These are phyloP conservation scores for Staphylotrichum tortipilum DNA, from an alignment of 495 filamentous ascomycete species.

Conservation along the genomic window DNA sequence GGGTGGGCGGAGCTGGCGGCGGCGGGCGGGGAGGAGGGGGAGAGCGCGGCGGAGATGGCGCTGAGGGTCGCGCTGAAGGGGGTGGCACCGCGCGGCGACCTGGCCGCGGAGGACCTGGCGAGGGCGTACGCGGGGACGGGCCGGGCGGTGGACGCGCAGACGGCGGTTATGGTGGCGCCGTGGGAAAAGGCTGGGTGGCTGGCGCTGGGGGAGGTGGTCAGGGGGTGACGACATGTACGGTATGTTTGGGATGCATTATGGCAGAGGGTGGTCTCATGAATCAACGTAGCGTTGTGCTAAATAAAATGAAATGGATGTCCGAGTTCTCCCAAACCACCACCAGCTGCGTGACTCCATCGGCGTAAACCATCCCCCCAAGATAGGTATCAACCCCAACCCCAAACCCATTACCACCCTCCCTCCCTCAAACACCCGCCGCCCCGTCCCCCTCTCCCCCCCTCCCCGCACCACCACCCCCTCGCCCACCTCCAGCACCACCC, in stretches of 20 bases:
- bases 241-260: background rate
- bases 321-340: background rate
- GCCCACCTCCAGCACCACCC: too few relatives aligned
- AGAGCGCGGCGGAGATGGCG: slow-evolving; percentile 69
- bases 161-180: slow-evolving; percentile 70
- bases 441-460: too few relatives aligned
- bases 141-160: slow-evolving; percentile 61
- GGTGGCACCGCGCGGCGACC: slow-evolving; percentile 58
- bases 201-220: slow-evolving; percentile 26
- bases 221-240: background rate
- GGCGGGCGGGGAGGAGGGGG: slow-evolving; percentile 30
- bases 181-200: slow-evolving; percentile 64
- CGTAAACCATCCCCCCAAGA: too few relatives aligned
- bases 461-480: too few relatives aligned
- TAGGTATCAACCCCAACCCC: background rate
- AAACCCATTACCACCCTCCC: background rate
- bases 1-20: slow-evolving; percentile 70
- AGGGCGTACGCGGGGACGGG: slow-evolving; percentile 70
- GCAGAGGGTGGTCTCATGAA: background rate
- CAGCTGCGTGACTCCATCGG: too few relatives aligned
- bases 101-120: slow-evolving; percentile 62
- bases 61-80: slow-evolving; percentile 64
- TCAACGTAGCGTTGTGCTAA: background rate
- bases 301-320: slow-evolving; percentile 6
- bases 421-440: too few relatives aligned